Evolutionary conservation across 352 stramenopile species (phyloP).

Genomic region (Phytopythium litorale): DNA sequence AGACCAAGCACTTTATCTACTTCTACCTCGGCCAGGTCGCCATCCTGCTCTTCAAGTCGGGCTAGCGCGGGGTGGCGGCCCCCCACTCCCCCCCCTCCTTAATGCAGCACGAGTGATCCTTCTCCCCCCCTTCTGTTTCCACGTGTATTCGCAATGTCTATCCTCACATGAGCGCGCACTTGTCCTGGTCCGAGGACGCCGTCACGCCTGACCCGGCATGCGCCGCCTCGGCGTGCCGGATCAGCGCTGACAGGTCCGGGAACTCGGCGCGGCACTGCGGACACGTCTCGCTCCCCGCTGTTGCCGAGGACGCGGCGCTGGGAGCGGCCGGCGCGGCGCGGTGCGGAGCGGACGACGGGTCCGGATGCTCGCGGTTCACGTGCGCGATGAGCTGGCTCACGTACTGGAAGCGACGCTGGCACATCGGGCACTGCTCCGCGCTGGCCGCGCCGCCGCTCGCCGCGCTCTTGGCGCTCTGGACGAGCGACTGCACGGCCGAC

Average conservation of each 20-base stretch:
- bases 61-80: constrained; percentile 12
- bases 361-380: constrained; percentile 66
- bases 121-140: not conserved
- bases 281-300: constrained; percentile 46
- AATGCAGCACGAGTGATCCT: not conserved
- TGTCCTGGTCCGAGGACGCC: constrained; percentile 32
- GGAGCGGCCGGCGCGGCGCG: constrained; percentile 4
- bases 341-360: constrained; percentile 14
- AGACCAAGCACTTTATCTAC: constrained; percentile 95
- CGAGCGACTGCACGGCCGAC: constrained; percentile 35
- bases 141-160: not conserved
- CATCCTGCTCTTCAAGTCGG: constrained; percentile 94
- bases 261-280: constrained; percentile 65
- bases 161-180: constrained; percentile 54
- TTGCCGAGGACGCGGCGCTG: not conserved
- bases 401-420: constrained; percentile 67
- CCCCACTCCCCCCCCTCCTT: constrained; percentile 10
- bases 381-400: constrained; percentile 72
- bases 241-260: constrained; percentile 43
- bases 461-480: constrained; percentile 37
- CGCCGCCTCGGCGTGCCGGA: constrained; percentile 55
- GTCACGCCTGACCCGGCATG: constrained; percentile 18
- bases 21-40: constrained; percentile 94
- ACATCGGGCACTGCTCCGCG: constrained; percentile 68
- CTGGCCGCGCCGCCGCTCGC: constrained; percentile 24